Evolutionary conservation across 768 basidiomycete genomes (phyloP).

Genomic region (Mycena galopus): DNA sequence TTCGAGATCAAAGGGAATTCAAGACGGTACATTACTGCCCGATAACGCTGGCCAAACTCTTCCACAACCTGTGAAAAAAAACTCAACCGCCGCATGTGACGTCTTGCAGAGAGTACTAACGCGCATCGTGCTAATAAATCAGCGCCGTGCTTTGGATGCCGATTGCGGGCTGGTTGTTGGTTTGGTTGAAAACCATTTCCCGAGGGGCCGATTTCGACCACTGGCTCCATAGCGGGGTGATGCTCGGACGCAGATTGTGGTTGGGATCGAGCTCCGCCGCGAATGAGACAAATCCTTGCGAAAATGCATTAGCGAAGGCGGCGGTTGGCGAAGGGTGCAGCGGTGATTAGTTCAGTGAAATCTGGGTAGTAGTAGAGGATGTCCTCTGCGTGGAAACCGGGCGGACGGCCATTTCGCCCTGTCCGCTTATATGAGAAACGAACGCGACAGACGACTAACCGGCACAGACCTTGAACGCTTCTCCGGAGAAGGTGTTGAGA

Average conservation of each 20-base stretch:
- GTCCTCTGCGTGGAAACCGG: conserved; percentile 37
- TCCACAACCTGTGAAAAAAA: too few species aligned
- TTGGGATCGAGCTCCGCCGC: conserved; percentile 39
- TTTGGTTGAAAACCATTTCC: conserved; percentile 46
- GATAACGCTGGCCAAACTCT: too few species aligned
- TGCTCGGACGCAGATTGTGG: conserved; percentile 31
- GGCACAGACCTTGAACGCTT: conserved; percentile 9
- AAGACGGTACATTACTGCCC: too few species aligned
- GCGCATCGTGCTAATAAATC: conserved; percentile 35
- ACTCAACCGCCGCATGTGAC: too few species aligned
- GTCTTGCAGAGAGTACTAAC: too few species aligned
- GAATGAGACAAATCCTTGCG: conserved; percentile 40
- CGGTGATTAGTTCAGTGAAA: not conserved
- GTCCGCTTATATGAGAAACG: not conserved
- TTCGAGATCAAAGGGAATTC: too few species aligned
- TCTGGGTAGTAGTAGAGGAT: conserved; percentile 38
- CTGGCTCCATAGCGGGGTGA: conserved; percentile 28
- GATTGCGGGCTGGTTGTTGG: conserved; percentile 2
- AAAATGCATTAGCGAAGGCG: conserved; percentile 45
- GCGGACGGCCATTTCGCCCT: conserved; percentile 41
- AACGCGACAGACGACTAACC: not conserved
- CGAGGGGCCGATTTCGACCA: conserved; percentile 1
- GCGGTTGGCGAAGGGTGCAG: conserved; percentile 32
- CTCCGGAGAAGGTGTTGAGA: conserved; percentile 8
- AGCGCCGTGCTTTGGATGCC: conserved; percentile 20